A percentile compares a stretch with the other conserved stretches of the same genome.
These are phyloP conservation scores for Lagenidium sp. DNA, from an alignment of 352 stramenopile species.

Conservation along the genomic window DNA sequence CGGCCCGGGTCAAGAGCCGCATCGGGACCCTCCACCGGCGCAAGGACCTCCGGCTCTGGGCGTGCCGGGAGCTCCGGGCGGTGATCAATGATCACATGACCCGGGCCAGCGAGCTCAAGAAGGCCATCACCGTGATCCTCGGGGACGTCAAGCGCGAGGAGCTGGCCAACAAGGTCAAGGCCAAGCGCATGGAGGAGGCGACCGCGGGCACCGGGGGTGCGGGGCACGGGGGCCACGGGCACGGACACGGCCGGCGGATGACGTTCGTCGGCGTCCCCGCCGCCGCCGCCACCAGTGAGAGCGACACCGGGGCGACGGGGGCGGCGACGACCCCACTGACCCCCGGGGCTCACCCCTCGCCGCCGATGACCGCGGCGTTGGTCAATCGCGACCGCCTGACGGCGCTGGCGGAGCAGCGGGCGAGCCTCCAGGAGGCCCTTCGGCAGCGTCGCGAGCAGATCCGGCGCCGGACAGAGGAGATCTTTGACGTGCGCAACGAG, in stretches of 20 bases:
- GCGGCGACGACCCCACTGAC: not conserved
- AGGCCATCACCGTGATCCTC: conserved; percentile 29
- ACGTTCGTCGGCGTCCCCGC: conserved; percentile 7
- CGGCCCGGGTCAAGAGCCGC: conserved; percentile 23
- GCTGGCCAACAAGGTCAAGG: conserved; percentile 34
- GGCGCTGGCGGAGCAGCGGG: conserved; percentile 4
- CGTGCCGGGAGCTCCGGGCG: conserved; percentile 38
- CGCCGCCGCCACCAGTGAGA: conserved; percentile 8
- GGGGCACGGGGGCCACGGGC: too few species aligned
- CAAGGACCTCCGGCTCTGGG: conserved; percentile 39
- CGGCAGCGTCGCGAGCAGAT: conserved; percentile 20
- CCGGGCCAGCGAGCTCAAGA: conserved; percentile 50
- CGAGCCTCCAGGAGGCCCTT: conserved; percentile 15
- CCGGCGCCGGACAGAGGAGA: conserved; percentile 34
- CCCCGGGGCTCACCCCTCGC: too few species aligned
- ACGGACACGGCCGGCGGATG: too few species aligned
- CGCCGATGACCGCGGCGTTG: too few species aligned
- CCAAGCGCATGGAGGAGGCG: conserved; percentile 39
- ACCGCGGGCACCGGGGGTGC: conserved; percentile 8
- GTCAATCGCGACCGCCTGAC: conserved; percentile 6
- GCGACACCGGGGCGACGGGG: not conserved
- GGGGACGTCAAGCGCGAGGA: conserved; percentile 50
- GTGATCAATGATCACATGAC: conserved; percentile 46
- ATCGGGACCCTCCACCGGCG: conserved; percentile 29
- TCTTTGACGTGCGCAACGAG: conserved; percentile 51